These are phyloP conservation scores for Fonsecaea erecta DNA, from an alignment of 2,329 filamentous ascomycete species.

Conservation along the genomic window DNA sequence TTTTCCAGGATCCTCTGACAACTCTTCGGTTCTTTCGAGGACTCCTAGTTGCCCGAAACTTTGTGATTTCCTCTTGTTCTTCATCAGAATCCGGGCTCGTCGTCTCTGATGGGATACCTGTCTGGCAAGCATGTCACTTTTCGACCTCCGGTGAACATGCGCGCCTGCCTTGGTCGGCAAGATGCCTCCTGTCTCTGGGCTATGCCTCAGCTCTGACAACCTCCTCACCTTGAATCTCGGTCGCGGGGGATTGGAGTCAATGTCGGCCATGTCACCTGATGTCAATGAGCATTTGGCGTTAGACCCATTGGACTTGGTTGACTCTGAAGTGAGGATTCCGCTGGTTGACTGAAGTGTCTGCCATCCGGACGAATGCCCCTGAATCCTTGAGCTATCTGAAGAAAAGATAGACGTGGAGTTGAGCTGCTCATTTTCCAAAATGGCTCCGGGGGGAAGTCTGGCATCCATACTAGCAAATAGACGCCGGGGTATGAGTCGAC, in stretches of 20 bases:
- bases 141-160: slow-evolving; percentile 25
- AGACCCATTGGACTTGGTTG: slow-evolving; percentile 7
- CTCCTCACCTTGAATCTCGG: slow-evolving; percentile 30
- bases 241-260: slow-evolving; percentile 31
- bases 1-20: not conserved
- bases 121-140: slow-evolving; percentile 29
- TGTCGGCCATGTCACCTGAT: slow-evolving; percentile 35
- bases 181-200: slow-evolving; percentile 3
- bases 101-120: slow-evolving; percentile 29
- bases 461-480: slow-evolving; percentile 37
- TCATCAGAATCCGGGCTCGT: slow-evolving; percentile 30
- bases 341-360: slow-evolving; percentile 35
- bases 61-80: slow-evolving; percentile 27
- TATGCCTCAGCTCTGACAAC: slow-evolving; percentile 20
- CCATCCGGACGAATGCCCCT: slow-evolving; percentile 32
- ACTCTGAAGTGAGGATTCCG: slow-evolving; percentile 5
- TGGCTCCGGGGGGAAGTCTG: slow-evolving; percentile 17
- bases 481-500: slow-evolving; percentile 32
- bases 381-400: slow-evolving; percentile 4
- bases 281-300: slow-evolving; percentile 24
- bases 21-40: not conserved
- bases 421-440: not conserved
- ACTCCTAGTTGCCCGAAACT: slow-evolving; percentile 14
- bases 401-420: slow-evolving; percentile 5
- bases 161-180: not conserved